A percentile compares a stretch with the other conserved stretches of the same genome.
These are phyloP conservation scores for Euphorbia schlechtendalii DNA, from an alignment of 441 rosid species.

Conservation along the genomic window DNA sequence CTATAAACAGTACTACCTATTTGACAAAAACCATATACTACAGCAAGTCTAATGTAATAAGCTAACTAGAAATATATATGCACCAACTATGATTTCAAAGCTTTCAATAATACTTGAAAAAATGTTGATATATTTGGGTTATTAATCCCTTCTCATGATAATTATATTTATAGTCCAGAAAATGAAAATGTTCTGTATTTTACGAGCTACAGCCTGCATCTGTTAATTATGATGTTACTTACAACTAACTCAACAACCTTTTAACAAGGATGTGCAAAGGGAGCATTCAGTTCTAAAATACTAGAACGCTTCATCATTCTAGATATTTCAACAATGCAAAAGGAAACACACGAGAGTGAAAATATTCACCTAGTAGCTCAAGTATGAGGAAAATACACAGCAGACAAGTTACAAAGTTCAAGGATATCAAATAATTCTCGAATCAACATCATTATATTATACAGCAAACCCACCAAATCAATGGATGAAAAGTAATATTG, in stretches of 20 bases:
- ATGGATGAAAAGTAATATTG: background rate
- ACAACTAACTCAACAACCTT: background rate
- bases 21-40: too few species aligned
- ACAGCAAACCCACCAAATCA: background rate
- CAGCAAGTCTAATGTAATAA: background rate
- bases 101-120: background rate
- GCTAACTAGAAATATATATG: background rate
- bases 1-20: background rate
- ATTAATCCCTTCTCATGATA: too few species aligned
- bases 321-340: constrained; percentile 14
- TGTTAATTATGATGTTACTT: too few species aligned
- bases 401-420: background rate
- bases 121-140: too few species aligned
- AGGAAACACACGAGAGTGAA: background rate
- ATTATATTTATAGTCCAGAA: too few species aligned
- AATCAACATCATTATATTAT: constrained; percentile 8
- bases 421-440: constrained; percentile 12
- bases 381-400: background rate
- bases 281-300: constrained; percentile 14
- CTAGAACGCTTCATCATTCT: background rate
- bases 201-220: too few species aligned
- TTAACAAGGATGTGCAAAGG: constrained; percentile 7
- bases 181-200: too few species aligned
- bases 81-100: background rate
- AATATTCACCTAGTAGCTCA: background rate